Evolutionary conservation across 176 grass and related monocot genomes (phyloP), one percentile per base, ranked within the genome.

Genomic region (Juncus inflexus): DNA sequence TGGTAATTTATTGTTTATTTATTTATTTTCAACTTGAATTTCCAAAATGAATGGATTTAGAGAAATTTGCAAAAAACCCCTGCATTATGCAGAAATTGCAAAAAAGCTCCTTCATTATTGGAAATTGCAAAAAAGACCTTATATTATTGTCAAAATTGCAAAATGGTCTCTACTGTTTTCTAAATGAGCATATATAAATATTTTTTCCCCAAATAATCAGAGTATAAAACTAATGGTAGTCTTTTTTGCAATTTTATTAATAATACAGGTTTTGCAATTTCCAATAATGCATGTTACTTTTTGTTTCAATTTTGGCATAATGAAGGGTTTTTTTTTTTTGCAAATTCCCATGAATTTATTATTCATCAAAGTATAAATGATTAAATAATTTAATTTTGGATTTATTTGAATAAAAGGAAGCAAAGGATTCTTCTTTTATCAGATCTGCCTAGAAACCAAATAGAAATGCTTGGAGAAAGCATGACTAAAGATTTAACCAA

Each of bases 371-470:
- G 19, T 28, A 28, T 28, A 28, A 28, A 47, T 47, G 43, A 47
- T 6, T 47, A 47, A 47, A 1, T 47, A 47, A 47, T 47, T 6
- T 6, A 47, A 6, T 6, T 47, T 6, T 47, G 9, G 13, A 14
- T 67, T 84, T 59, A 12, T 66, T 71, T 72, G 74, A 55, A 91
- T 36, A 79, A 52, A 77, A 97, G 94, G 83, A 97, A 89, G 88
- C 94, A 89, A 81, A 91, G 88, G 84, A 80, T 97, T 75, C 85
- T 97, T 40, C 88, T 97, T 76, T 77, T 97, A 35, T 89, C 94
- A 1, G 94, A 91, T 77, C 74, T 97, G 62, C 94, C 94, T 50
- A 97, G 94, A 78, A 97, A 91, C 67, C 88, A 89, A 6, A 81
- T 91, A n/a, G 88, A 97, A 64, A 91, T 86, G 68, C 68, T 91